A percentile compares a stretch with the other conserved stretches of the same genome.
phyloP scores from a whole-genome alignment of 2,329 filamentous ascomycete genomes.

The Verticillium klebahnii region DNA sequence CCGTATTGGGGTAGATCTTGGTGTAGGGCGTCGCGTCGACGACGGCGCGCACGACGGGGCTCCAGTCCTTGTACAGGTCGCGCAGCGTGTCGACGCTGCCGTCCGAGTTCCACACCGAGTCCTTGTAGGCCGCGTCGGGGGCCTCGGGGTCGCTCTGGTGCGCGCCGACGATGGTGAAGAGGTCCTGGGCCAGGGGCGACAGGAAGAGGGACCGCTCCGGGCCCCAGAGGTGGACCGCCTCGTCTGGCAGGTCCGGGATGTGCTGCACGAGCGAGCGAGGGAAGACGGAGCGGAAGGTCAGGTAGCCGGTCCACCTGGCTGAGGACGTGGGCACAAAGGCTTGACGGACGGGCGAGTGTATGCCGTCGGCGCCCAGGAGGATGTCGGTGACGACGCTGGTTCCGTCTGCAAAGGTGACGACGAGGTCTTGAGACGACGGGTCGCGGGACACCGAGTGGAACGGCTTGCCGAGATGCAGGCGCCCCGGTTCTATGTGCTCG shows the following conservation, averaged over 20 bases:
- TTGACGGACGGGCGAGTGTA: slow-evolving; percentile 40
- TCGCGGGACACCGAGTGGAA: slow-evolving; percentile 29
- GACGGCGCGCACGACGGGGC: slow-evolving; percentile 32
- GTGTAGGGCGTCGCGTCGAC: slow-evolving; percentile 34
- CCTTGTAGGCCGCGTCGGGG: slow-evolving; percentile 21
- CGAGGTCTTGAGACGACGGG: slow-evolving; percentile 17
- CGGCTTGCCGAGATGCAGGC: slow-evolving; percentile 38
- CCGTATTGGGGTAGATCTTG: slow-evolving; percentile 36
- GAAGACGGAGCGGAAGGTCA: slow-evolving; percentile 40
- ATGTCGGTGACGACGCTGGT: slow-evolving; percentile 37
- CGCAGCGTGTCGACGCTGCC: slow-evolving; percentile 30
- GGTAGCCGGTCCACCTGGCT: slow-evolving; percentile 37
- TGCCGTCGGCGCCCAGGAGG: slow-evolving; percentile 48
- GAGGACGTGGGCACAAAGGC: slow-evolving; percentile 37
- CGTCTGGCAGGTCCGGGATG: slow-evolving; percentile 31
- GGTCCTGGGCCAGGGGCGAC: slow-evolving; percentile 31
- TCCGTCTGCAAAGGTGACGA: slow-evolving; percentile 44
- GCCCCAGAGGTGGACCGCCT: slow-evolving; percentile 40
- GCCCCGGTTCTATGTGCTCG: slow-evolving; percentile 33
- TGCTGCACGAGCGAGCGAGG: slow-evolving; percentile 31
- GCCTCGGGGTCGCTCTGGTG: slow-evolving; percentile 30
- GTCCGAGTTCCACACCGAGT: slow-evolving; percentile 31
- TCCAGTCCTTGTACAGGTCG: slow-evolving; percentile 36
- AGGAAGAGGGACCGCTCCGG: slow-evolving; percentile 37
- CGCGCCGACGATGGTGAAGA: slow-evolving; percentile 39